A percentile compares a stretch with the other conserved stretches of the same genome.
phyloP scores from a whole-genome alignment of 345 rosid genomes.

The Gossypium mustelinum region DNA sequence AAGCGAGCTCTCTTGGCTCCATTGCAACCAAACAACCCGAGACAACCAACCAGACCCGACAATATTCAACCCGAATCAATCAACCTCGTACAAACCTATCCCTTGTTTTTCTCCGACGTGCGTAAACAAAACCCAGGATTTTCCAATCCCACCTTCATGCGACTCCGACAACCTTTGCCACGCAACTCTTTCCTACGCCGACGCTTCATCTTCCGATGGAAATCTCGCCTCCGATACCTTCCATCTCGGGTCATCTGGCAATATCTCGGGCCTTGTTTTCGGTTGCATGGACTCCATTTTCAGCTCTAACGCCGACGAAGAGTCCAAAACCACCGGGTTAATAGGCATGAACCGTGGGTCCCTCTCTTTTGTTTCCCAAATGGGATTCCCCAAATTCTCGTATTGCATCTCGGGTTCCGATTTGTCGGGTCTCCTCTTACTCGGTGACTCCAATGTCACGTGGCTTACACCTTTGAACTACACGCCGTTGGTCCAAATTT shows the following conservation, averaged over 20 bases:
- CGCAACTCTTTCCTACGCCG: constrained; percentile 62
- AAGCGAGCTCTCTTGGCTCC: constrained; percentile 8
- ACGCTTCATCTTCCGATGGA: constrained; percentile 80
- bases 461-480: constrained; percentile 56
- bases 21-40: constrained; percentile 44
- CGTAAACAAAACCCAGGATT: not conserved
- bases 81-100: constrained; percentile 56
- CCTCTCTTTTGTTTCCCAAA: constrained; percentile 70
- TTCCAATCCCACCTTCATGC: not conserved
- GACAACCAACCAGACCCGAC: constrained; percentile 25
- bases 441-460: constrained; percentile 73
- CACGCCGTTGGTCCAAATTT: constrained; percentile 66
- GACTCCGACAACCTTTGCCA: constrained; percentile 6
- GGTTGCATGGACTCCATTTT: constrained; percentile 85
- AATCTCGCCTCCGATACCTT: constrained; percentile 69
- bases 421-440: constrained; percentile 65
- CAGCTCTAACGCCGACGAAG: constrained; percentile 68
- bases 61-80: constrained; percentile 56
- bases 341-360: constrained; percentile 95
- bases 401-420: constrained; percentile 81
- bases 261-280: constrained; percentile 43
- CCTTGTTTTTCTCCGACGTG: constrained; percentile 32
- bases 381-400: constrained; percentile 78
- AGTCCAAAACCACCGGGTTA: constrained; percentile 61
- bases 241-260: constrained; percentile 46